A percentile compares a stretch with the other conserved stretches of the same genome.
phyloP scores from a whole-genome alignment of 73 alveolate genomes.

The Halteria grandinella region DNA sequence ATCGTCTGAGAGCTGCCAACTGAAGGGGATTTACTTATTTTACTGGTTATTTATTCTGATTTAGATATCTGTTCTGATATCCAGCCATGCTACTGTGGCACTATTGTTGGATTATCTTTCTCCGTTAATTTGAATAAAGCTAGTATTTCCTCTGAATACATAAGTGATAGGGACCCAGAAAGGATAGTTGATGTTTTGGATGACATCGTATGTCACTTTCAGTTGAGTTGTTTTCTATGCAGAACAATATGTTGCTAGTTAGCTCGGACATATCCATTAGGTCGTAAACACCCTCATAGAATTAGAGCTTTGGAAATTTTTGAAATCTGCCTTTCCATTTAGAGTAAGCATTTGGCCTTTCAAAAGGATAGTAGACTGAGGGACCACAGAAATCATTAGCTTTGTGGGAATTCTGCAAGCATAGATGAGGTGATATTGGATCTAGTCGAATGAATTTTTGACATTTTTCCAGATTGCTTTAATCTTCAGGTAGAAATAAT shows the following conservation, averaged over 20 bases:
- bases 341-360: background rate
- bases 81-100: conserved; percentile 8
- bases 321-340: conserved; percentile 1
- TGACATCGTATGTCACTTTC: conserved; percentile 14
- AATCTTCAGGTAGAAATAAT: conserved; percentile 19
- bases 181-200: background rate
- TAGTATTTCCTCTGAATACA: background rate
- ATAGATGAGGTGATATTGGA: conserved; percentile 25
- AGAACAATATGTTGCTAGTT: background rate
- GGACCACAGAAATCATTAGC: background rate
- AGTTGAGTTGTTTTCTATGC: background rate
- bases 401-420: conserved; percentile 27
- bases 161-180: conserved; percentile 4
- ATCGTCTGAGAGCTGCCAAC: conserved; percentile 4
- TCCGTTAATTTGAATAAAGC: conserved; percentile 30
- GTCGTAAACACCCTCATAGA: background rate
- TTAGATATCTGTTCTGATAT: conserved; percentile 6
- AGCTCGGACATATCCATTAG: conserved; percentile 17
- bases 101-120: background rate
- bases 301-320: conserved; percentile 1
- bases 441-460: background rate
- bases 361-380: background rate
- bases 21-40: background rate
- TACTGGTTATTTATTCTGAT: background rate
- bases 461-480: conserved; percentile 42